Evolutionary conservation across 192 early-diverging fungal species (phyloP), one percentile per base, ranked within the genome.

Genomic region (Rhizoclosmatium globosum): DNA sequence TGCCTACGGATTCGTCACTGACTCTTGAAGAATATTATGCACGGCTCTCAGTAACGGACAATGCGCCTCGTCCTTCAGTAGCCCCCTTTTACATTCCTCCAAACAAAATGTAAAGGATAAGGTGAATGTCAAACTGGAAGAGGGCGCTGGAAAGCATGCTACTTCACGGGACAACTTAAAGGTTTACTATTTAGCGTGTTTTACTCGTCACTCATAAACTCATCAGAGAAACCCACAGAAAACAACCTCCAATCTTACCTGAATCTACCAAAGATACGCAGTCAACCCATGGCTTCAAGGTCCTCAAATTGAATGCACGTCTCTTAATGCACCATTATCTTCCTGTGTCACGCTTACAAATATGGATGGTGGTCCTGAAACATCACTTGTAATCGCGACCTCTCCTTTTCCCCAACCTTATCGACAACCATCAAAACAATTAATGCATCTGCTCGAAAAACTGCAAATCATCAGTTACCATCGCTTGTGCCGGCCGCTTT

Each of bases 401-500:
- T 46, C 66, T 46, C 41, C 38, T 46, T 45, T 9, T 39, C 66
- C 9, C 13, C 62, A 64, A 3, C 62, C 15, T 23, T 21, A 45
- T 68, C 45, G 17, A 68, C 66, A 17, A 68, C 41, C 66, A 39
- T 68, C 66, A 68, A 68, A 68, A n/a, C 45, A 19, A 44, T 68
- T 0, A 62, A 62, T 62, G 6, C 45, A 39, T 45, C 17, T 46
- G 3, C 42, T 23, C 15, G n/a, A n/a, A n/a, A 47, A 68, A 42
- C 11, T 64, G 21, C 1, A 41, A 38, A 21, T 64, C 2, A 23
- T 64, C 62, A 64, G 75, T 19, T 31, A 77, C 65, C n/a, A 23
- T 11, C 75, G 66, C 65, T 9, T 68, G 44, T 69, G 1, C 70
- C 78, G 46, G 61, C 61, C 2, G 56, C 78, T 31, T 46, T 79